A percentile compares a stretch with the other conserved stretches of the same genome.
phyloP scores from a whole-genome alignment of 768 basidiomycete species.

The Atractiella rhizophila region DNA sequence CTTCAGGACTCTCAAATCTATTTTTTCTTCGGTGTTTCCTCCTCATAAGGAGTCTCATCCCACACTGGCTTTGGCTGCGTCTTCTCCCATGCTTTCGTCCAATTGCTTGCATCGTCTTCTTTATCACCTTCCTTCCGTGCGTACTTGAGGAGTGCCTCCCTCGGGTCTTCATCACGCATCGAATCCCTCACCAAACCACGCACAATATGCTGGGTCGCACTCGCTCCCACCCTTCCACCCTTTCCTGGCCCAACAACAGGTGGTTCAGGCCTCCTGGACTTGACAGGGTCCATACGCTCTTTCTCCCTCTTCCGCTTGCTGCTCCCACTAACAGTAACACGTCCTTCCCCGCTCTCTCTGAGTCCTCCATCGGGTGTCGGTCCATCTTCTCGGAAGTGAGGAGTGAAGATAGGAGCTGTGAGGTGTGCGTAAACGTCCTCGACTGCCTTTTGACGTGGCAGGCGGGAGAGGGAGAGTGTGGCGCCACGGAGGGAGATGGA shows the following conservation, averaged over 20 bases:
- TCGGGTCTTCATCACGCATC: slow-evolving; percentile 77
- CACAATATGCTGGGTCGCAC: slow-evolving; percentile 88
- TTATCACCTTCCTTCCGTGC: slow-evolving; percentile 47
- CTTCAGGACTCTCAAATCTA: too few species aligned
- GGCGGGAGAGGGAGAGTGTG: slow-evolving; percentile 63
- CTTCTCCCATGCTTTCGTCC: too few species aligned
- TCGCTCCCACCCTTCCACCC: slow-evolving; percentile 84
- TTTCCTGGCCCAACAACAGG: slow-evolving; percentile 79
- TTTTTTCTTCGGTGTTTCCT: too few species aligned
- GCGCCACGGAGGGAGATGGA: slow-evolving; percentile 70
- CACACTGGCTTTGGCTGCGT: too few species aligned
- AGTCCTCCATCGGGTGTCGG: slow-evolving; percentile 28
- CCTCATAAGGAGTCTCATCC: too few species aligned
- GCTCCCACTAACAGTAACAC: slow-evolving; percentile 40
- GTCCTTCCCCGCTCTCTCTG: too few species aligned
- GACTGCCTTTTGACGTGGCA: slow-evolving; percentile 51
- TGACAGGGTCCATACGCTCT: slow-evolving; percentile 63
- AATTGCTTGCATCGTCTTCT: too few species aligned
- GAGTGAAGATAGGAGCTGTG: slow-evolving; percentile 68
- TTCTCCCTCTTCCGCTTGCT: slow-evolving; percentile 49
- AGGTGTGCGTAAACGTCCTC: slow-evolving; percentile 45
- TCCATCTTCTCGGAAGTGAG: slow-evolving; percentile 63
- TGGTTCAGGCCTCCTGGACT: slow-evolving; percentile 72
- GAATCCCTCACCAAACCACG: slow-evolving; percentile 80
- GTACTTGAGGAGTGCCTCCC: slow-evolving; percentile 86